These are phyloP conservation scores for Fusarium irregulare DNA, from an alignment of 2,329 filamentous ascomycete genomes.

Conservation along the genomic window DNA sequence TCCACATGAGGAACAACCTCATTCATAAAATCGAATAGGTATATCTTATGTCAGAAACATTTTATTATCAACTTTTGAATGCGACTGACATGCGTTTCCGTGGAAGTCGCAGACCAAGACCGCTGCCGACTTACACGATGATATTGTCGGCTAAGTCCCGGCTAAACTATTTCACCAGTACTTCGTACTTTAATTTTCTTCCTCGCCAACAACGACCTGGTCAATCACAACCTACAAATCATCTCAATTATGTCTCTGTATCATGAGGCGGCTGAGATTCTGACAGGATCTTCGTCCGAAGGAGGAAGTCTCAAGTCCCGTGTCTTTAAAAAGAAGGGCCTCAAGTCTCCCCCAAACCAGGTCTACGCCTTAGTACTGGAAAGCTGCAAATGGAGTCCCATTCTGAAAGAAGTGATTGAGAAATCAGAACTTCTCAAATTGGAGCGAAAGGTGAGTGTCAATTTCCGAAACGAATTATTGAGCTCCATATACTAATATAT, in stretches of 20 bases:
- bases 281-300: slow-evolving; percentile 64
- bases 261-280: slow-evolving; percentile 84
- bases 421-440: slow-evolving; percentile 77
- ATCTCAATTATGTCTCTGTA: slow-evolving; percentile 83
- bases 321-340: slow-evolving; percentile 77
- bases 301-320: slow-evolving; percentile 90
- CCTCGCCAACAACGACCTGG: slow-evolving; percentile 3
- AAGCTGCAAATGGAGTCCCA: slow-evolving; percentile 87
- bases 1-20: background rate
- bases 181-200: slow-evolving; percentile 33
- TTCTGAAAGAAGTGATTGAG: slow-evolving; percentile 92
- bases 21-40: background rate
- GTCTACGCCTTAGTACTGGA: slow-evolving; percentile 90
- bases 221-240: background rate
- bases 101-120: background rate
- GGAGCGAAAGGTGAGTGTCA: slow-evolving; percentile 79
- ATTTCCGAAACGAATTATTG: background rate
- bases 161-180: slow-evolving; percentile 11
- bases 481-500: background rate
- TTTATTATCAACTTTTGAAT: background rate
- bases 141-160: slow-evolving; percentile 31
- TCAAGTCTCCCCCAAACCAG: slow-evolving; percentile 83
- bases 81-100: background rate
- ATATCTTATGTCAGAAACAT: background rate
- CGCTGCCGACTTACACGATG: slow-evolving; percentile 18